Evolutionary conservation across 2,329 filamentous ascomycete species (phyloP).

Genomic region (Metarhizium sp.): DNA sequence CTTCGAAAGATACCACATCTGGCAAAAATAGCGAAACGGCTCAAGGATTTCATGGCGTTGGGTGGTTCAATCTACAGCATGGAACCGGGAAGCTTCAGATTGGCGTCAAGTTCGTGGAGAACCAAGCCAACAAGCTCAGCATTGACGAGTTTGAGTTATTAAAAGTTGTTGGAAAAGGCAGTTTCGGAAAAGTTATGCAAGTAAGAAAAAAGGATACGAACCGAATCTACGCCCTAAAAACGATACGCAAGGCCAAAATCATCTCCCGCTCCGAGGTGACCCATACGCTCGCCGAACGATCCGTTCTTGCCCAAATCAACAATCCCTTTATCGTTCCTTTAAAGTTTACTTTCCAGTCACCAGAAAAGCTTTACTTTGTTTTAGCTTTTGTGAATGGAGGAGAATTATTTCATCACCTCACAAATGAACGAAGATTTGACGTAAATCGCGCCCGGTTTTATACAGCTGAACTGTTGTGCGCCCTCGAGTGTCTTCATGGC

Average conservation of each 20-base stretch:
- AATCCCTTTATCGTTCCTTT: slow-evolving; percentile 98
- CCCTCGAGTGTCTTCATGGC: slow-evolving; percentile 89
- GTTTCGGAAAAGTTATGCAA: slow-evolving; percentile 99
- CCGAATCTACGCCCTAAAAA: slow-evolving; percentile 97
- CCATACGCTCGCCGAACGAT: slow-evolving; percentile 91
- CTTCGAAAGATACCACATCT: not conserved
- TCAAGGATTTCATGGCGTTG: slow-evolving; percentile 60
- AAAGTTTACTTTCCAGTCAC: slow-evolving; percentile 98
- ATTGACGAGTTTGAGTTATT: slow-evolving; percentile 96
- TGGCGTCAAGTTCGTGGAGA: slow-evolving; percentile 92
- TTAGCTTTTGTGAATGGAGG: slow-evolving; percentile 96
- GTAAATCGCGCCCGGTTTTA: slow-evolving; percentile 96
- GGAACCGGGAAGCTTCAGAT: slow-evolving; percentile 83
- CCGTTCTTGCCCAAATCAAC: slow-evolving; percentile 97
- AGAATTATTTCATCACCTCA: slow-evolving; percentile 93
- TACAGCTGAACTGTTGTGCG: slow-evolving; percentile 90
- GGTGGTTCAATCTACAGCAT: slow-evolving; percentile 87
- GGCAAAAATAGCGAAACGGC: slow-evolving; percentile 48
- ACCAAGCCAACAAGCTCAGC: slow-evolving; percentile 75
- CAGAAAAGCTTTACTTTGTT: slow-evolving; percentile 96
- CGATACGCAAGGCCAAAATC: slow-evolving; percentile 98
- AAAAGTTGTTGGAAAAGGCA: slow-evolving; percentile 96
- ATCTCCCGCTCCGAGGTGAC: slow-evolving; percentile 97
- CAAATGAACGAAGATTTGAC: slow-evolving; percentile 94
- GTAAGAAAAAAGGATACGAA: slow-evolving; percentile 96